Percentiles rank a stretch among this genome's conserved stretches.
Evolutionary conservation across 768 basidiomycete genomes (phyloP).

Genomic region (Collybia mongolica): DNA sequence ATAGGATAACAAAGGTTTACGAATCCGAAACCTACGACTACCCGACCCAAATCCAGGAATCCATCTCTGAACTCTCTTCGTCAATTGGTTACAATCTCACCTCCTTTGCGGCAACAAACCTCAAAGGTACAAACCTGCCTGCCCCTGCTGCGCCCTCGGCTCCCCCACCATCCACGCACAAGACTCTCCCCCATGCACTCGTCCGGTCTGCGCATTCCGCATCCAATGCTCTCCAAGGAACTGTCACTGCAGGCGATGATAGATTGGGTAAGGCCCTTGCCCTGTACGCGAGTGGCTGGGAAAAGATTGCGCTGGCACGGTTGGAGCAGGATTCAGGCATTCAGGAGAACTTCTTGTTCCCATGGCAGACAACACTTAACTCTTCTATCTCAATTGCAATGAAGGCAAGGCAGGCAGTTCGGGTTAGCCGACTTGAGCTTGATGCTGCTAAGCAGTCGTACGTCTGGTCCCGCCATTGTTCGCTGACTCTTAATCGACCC

Average conservation of each 20-base stretch:
- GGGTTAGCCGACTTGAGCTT: conserved; percentile 78
- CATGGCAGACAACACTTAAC: conserved; percentile 87
- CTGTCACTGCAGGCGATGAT: conserved; percentile 48
- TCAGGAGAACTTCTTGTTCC: conserved; percentile 63
- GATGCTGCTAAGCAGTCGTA: conserved; percentile 89
- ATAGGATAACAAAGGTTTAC: conserved; percentile 85
- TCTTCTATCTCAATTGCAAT: conserved; percentile 86
- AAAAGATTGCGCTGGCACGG: conserved; percentile 76
- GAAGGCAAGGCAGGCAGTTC: conserved; percentile 87
- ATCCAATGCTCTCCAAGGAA: conserved; percentile 42
- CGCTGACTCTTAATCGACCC: not conserved
- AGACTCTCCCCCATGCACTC: conserved; percentile 96
- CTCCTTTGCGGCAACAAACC: conserved; percentile 83
- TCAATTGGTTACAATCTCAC: conserved; percentile 73
- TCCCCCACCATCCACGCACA: conserved; percentile 67
- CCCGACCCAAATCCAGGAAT: conserved; percentile 86
- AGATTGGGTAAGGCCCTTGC: conserved; percentile 76
- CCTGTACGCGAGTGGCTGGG: conserved; percentile 81
- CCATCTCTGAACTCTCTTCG: conserved; percentile 67
- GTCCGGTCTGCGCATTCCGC: conserved; percentile 75
- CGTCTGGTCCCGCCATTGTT: conserved; percentile 21
- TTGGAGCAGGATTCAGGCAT: conserved; percentile 79
- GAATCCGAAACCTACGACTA: conserved; percentile 88
- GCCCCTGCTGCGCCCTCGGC: conserved; percentile 58
- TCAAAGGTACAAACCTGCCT: conserved; percentile 87